Conservation (phyloP, 73 alveolate genomes). For the Paraurostyla sp. region DNA sequence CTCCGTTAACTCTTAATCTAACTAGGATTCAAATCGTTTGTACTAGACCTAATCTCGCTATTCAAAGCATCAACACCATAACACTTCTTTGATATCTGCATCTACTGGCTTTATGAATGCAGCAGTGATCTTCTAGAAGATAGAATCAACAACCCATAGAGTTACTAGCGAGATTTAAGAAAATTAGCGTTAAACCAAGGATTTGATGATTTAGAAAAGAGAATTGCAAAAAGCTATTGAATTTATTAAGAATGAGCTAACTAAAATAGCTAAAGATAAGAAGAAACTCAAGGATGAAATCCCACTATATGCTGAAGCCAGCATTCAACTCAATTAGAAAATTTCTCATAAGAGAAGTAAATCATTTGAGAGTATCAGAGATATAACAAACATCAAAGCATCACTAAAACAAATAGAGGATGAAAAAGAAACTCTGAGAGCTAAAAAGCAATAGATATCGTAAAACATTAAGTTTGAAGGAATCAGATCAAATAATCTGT, state of each 20-base stretch:
- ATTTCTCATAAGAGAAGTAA: not conserved
- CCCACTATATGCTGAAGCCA: not conserved
- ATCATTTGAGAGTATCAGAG: not conserved
- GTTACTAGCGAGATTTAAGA: constrained; percentile 19
- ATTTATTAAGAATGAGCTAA: not conserved
- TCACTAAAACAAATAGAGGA: not conserved
- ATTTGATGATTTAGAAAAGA: not conserved
- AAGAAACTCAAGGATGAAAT: not conserved
- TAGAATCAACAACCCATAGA: constrained; percentile 12
- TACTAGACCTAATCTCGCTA: not conserved
- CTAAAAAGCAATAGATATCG: not conserved
- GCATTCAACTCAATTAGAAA: not conserved
- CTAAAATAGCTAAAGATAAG: not conserved
- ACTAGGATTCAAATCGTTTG: not conserved
- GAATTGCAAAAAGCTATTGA: not conserved
- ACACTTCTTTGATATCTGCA: not conserved
- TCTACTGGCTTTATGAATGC: not conserved
- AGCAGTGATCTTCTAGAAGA: not conserved
- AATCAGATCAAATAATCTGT: not conserved
- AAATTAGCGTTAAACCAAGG: not conserved
- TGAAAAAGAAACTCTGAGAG: not conserved
- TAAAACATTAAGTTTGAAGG: not conserved
- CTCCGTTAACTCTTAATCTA: not conserved
- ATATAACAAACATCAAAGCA: not conserved
- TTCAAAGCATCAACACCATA: not conserved